Conservation (phyloP, 106 monocot species). For the Xerophyta viscosa region DNA sequence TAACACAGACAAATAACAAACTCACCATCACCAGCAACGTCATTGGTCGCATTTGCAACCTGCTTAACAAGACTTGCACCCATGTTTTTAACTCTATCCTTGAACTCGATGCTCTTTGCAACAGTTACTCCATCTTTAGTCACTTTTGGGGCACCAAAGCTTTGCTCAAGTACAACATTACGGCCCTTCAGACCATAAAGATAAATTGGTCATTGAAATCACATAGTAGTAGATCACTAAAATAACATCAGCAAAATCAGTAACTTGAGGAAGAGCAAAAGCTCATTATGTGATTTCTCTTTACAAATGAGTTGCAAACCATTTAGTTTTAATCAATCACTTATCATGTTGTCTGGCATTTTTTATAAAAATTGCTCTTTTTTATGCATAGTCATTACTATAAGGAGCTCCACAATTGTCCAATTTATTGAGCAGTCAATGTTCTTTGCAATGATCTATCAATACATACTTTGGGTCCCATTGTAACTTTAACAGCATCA, state of each 20-base stretch:
- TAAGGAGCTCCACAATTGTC: neutral
- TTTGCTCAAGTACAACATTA: conserved; percentile 92
- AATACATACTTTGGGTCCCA: conserved; percentile 39
- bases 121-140: conserved; percentile 99
- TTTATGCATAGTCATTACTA: neutral
- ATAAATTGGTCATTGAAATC: neutral
- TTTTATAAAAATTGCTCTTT: neutral
- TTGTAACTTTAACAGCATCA: conserved; percentile 40
- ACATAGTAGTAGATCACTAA: neutral
- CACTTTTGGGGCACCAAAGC: conserved; percentile 95
- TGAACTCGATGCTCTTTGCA: conserved; percentile 97
- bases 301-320: no score
- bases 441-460: neutral
- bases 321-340: neutral
- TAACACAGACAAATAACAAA: neutral
- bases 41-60: conserved; percentile 95
- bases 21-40: conserved; percentile 95
- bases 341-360: neutral
- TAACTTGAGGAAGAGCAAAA: neutral
- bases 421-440: neutral
- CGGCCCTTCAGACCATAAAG: conserved; percentile 48
- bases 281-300: no score
- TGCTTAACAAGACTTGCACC: conserved; percentile 96
- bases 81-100: conserved; percentile 88
- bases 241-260: neutral